Percentiles rank a stretch among this genome's conserved stretches.
These are phyloP conservation scores for Ulota crispa DNA, from an alignment of 225 moss, liverwort and hornwort species.

Conservation along the genomic window DNA sequence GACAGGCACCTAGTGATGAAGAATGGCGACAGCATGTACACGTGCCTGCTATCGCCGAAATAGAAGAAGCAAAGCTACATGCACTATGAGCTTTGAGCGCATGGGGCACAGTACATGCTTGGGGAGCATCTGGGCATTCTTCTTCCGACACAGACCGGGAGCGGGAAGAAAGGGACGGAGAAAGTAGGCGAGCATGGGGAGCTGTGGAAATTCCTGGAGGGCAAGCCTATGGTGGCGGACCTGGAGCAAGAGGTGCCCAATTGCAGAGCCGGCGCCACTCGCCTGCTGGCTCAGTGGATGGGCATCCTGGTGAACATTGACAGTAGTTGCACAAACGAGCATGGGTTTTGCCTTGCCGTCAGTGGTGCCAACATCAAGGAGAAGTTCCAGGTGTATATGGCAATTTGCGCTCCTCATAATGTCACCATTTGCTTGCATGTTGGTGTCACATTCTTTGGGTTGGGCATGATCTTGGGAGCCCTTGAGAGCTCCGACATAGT, in stretches of 20 bases:
- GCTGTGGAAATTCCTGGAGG: slow-evolving; percentile 37
- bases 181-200: slow-evolving; percentile 51
- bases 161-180: slow-evolving; percentile 44
- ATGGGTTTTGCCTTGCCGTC: slow-evolving; percentile 44
- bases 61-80: slow-evolving; percentile 58
- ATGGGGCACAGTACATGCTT: slow-evolving; percentile 41
- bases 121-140: slow-evolving; percentile 33
- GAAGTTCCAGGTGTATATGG: slow-evolving; percentile 38
- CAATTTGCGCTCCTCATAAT: neutral
- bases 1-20: slow-evolving; percentile 30
- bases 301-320: slow-evolving; percentile 73
- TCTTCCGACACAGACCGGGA: slow-evolving; percentile 39
- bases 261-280: slow-evolving; percentile 39
- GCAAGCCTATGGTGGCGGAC: slow-evolving; percentile 37
- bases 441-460: too few relatives aligned
- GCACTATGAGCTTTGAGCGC: slow-evolving; percentile 47
- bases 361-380: slow-evolving; percentile 57
- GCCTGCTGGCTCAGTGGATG: slow-evolving; percentile 70
- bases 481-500: too few relatives aligned
- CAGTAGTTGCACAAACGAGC: slow-evolving; percentile 35
- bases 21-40: slow-evolving; percentile 36
- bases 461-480: too few relatives aligned
- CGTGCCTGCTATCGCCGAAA: slow-evolving; percentile 48
- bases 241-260: slow-evolving; percentile 48
- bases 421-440: neutral